A percentile compares a stretch with the other conserved stretches of the same genome.
Conservation (phyloP, 306 rosid genomes). For the Prunus kanzakura region DNA sequence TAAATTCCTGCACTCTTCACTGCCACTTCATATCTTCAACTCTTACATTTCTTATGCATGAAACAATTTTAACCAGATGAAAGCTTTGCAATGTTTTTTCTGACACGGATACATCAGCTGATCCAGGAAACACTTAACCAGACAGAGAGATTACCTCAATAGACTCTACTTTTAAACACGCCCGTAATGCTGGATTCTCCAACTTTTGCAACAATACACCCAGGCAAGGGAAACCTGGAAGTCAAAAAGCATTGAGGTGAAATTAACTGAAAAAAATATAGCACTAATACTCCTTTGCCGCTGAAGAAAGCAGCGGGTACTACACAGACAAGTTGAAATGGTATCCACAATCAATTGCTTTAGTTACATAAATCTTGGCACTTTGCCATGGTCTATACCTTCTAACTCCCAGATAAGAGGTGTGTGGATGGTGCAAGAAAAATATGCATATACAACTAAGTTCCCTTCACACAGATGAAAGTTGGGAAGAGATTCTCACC, state of each 20-base stretch:
- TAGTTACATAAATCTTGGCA: background rate
- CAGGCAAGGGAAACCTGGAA: constrained; percentile 89
- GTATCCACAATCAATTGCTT: background rate
- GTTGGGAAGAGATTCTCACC: constrained; percentile 53
- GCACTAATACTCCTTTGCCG: background rate
- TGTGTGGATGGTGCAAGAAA: background rate
- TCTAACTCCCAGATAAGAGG: background rate
- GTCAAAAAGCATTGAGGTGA: background rate
- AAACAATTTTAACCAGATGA: background rate
- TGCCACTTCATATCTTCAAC: background rate
- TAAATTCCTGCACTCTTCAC: background rate
- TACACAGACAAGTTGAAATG: background rate
- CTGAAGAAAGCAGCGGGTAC: background rate
- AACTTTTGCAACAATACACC: constrained; percentile 94
- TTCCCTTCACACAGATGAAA: constrained; percentile 3
- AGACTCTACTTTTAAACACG: constrained; percentile 71
- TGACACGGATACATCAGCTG: background rate
- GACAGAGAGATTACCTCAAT: constrained; percentile 62
- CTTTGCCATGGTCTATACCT: background rate
- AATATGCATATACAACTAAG: background rate
- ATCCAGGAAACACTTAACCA: constrained; percentile 12
- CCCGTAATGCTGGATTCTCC: constrained; percentile 92
- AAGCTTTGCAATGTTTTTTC: background rate
- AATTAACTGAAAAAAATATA: background rate
- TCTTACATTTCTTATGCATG: background rate